A percentile compares a stretch with the other conserved stretches of the same genome.
Conservation (phyloP, 1,284 basidiomycete genomes). For the Microbotryum scabiosae region DNA sequence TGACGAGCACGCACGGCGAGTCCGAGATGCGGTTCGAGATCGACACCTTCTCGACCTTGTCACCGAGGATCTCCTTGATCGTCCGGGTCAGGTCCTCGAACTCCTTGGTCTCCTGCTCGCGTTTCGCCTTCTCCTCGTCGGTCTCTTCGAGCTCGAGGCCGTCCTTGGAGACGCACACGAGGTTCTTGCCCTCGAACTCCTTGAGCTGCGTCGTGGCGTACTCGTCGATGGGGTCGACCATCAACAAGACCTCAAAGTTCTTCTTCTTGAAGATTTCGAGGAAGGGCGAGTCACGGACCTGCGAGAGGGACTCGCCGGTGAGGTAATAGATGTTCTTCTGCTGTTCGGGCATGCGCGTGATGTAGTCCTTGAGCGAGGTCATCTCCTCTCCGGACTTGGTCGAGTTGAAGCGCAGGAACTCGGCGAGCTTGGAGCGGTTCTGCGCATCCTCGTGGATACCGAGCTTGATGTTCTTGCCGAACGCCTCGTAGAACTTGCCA, state of each 20-base stretch:
- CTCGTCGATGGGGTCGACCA: slow-evolving; percentile 97
- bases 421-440: slow-evolving; percentile 98
- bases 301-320: slow-evolving; percentile 91
- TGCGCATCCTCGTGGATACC: slow-evolving; percentile 99
- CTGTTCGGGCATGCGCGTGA: slow-evolving; percentile 97
- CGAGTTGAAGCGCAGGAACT: slow-evolving; percentile 98
- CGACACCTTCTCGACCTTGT: slow-evolving; percentile 99
- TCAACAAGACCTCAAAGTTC: slow-evolving; percentile 95
- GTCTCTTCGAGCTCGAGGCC: slow-evolving; percentile 99
- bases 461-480: slow-evolving; percentile 78
- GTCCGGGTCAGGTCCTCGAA: slow-evolving; percentile 85
- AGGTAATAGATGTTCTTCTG: slow-evolving; percentile 99
- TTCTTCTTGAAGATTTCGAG: slow-evolving; percentile 99
- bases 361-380: slow-evolving; percentile 97
- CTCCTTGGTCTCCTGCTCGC: slow-evolving; percentile 78
- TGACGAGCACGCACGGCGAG: slow-evolving; percentile 93
- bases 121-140: slow-evolving; percentile 87
- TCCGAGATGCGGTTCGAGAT: slow-evolving; percentile 96
- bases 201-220: slow-evolving; percentile 97
- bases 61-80: slow-evolving; percentile 97
- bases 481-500: slow-evolving; percentile 47
- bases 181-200: slow-evolving; percentile 98
- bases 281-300: slow-evolving; percentile 94
- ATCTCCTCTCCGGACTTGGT: slow-evolving; percentile 90
- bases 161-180: slow-evolving; percentile 97